A percentile compares a stretch with the other conserved stretches of the same genome.
Conservation (phyloP, 2,329 filamentous ascomycete genomes). For the Aspergillus candidus region DNA sequence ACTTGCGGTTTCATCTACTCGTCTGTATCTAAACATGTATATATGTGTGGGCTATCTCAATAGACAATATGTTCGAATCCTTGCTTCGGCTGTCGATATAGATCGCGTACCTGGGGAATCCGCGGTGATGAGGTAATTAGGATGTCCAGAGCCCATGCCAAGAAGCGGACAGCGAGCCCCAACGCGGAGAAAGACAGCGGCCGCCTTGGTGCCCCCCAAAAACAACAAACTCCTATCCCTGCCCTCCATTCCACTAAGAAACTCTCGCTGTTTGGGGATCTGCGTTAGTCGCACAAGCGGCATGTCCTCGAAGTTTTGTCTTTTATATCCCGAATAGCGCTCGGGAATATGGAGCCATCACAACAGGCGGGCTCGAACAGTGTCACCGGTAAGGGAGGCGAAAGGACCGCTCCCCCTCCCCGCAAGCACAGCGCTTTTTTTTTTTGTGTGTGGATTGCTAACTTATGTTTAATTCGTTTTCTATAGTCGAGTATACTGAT, state of each 20-base stretch:
- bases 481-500: constrained; percentile 87
- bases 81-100: neutral
- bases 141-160: neutral
- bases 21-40: neutral
- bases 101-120: no score
- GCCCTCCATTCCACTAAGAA: neutral
- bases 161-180: constrained; percentile 4
- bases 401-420: constrained; percentile 1
- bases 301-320: constrained; percentile 21
- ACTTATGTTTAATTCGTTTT: constrained; percentile 13
- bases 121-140: no score
- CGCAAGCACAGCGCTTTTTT: neutral
- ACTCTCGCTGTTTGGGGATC: constrained; percentile 3
- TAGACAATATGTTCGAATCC: neutral
- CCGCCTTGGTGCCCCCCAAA: neutral
- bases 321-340: constrained; percentile 18
- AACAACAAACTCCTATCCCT: neutral
- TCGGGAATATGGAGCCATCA: constrained; percentile 38
- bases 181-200: constrained; percentile 12
- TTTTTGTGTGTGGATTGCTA: constrained; percentile 6
- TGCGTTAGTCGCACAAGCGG: constrained; percentile 14
- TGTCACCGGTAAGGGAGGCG: constrained; percentile 58
- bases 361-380: constrained; percentile 57
- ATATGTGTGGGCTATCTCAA: neutral
- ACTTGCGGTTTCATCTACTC: no score